Conservation (phyloP, 2,329 filamentous ascomycete species). For the Epichloe typhina region DNA sequence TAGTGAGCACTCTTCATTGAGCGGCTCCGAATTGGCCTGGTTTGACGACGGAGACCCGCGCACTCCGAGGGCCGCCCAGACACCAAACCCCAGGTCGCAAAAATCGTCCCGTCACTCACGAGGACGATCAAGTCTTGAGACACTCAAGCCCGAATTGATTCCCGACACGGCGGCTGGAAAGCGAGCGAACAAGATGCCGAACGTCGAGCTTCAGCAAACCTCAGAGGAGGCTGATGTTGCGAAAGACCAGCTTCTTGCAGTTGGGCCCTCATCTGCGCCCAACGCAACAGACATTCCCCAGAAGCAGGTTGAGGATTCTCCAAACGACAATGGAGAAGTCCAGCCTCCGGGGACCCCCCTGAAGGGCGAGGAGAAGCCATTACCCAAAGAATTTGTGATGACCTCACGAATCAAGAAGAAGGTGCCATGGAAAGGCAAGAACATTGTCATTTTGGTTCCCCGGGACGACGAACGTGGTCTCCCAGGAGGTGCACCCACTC, state of each 20-base stretch:
- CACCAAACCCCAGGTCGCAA: conserved; percentile 10
- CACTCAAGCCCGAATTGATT: conserved; percentile 28
- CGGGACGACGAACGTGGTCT: conserved; percentile 52
- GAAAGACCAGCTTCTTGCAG: conserved; percentile 9
- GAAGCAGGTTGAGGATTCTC: not conserved
- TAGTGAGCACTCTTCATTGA: conserved; percentile 65
- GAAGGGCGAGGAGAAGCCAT: conserved; percentile 21
- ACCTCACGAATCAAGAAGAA: conserved; percentile 56
- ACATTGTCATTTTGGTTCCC: conserved; percentile 57
- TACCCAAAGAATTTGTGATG: conserved; percentile 25
- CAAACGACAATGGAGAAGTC: conserved; percentile 14
- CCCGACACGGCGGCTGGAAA: not conserved
- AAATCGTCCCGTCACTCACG: conserved; percentile 26
- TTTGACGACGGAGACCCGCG: conserved; percentile 33
- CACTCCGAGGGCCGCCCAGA: conserved; percentile 31
- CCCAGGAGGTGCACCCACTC: conserved; percentile 37
- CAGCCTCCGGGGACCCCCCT: conserved; percentile 21
- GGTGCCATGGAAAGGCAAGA: conserved; percentile 62
- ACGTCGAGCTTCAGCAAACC: conserved; percentile 10
- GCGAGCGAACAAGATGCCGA: conserved; percentile 19
- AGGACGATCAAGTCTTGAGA: conserved; percentile 42
- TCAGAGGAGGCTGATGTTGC: conserved; percentile 1
- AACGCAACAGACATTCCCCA: not conserved
- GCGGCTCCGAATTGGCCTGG: conserved; percentile 47
- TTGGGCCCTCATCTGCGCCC: not conserved